Evolutionary conservation across 2,329 filamentous ascomycete species (phyloP).

Genomic region (Arthroderma sp.): DNA sequence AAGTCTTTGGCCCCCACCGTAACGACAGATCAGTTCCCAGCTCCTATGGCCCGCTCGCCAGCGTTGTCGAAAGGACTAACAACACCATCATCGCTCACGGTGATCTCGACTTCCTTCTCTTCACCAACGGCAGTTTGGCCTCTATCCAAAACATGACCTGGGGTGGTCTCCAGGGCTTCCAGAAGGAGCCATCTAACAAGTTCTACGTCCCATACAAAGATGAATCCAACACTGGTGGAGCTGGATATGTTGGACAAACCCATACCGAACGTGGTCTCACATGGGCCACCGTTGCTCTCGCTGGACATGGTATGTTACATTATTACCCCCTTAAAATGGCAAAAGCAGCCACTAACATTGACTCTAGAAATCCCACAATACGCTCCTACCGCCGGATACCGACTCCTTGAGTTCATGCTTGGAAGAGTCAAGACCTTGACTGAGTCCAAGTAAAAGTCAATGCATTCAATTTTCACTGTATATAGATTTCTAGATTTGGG

Average conservation of each 20-base stretch:
- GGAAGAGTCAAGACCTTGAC: constrained; percentile 43
- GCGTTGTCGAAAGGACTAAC: constrained; percentile 60
- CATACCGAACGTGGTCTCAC: constrained; percentile 68
- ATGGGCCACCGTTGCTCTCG: constrained; percentile 50
- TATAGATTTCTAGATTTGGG: not conserved
- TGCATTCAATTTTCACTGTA: not conserved
- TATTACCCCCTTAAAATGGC: not conserved
- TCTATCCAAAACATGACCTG: constrained; percentile 74
- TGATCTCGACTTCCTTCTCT: constrained; percentile 54
- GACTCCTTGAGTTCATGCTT: constrained; percentile 60
- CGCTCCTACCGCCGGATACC: constrained; percentile 38
- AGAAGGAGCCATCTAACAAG: constrained; percentile 45
- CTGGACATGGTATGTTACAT: constrained; percentile 42
- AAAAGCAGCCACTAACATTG: not conserved
- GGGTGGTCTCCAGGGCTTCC: constrained; percentile 60
- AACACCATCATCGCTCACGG: constrained; percentile 66
- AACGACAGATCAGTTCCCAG: constrained; percentile 38
- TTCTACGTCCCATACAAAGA: constrained; percentile 58
- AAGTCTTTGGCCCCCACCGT: constrained; percentile 34
- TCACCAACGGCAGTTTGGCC: constrained; percentile 58
- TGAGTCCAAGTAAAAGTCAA: not conserved
- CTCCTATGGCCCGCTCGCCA: constrained; percentile 48
- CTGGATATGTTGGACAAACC: constrained; percentile 56
- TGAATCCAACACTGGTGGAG: constrained; percentile 37
- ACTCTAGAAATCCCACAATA: constrained; percentile 31